Evolutionary conservation across 768 basidiomycete species (phyloP).

Genomic region (Calocera cornea): DNA sequence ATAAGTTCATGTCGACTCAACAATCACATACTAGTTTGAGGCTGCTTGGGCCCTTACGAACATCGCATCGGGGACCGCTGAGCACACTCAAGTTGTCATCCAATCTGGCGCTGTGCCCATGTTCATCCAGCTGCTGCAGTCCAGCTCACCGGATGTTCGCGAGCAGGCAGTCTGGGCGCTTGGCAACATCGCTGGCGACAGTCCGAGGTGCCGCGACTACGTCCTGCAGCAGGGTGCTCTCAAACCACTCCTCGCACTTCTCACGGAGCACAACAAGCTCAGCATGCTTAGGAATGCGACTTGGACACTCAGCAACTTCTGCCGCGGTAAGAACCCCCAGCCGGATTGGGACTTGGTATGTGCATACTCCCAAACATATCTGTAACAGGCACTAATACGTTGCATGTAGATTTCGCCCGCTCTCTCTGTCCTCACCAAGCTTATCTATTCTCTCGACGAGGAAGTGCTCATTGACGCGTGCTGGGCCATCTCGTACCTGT

Average conservation of each 20-base stretch:
- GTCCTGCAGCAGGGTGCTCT: conserved; percentile 89
- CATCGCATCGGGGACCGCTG: conserved; percentile 94
- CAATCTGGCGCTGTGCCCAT: conserved; percentile 86
- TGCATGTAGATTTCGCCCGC: conserved; percentile 79
- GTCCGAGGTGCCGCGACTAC: conserved; percentile 92
- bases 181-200: conserved; percentile 98
- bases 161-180: conserved; percentile 99
- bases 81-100: conserved; percentile 97
- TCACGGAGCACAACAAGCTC: conserved; percentile 95
- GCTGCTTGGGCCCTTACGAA: conserved; percentile 97
- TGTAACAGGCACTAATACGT: not conserved
- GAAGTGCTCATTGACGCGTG: conserved; percentile 99
- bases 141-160: conserved; percentile 66
- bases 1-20: not conserved
- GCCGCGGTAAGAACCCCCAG: conserved; percentile 93
- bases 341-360: conserved; percentile 93
- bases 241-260: conserved; percentile 71
- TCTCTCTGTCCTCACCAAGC: conserved; percentile 87
- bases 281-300: conserved; percentile 98
- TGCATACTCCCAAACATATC: conserved; percentile 8
- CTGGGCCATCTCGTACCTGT: conserved; percentile 99
- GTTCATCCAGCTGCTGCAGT: conserved; percentile 92
- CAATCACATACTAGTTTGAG: conserved; percentile 51
- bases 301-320: conserved; percentile 99
- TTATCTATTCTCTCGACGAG: conserved; percentile 97